A percentile compares a stretch with the other conserved stretches of the same genome.
Evolutionary conservation across 768 basidiomycete species (phyloP).

Genomic region (Tephrocybe sp.): DNA sequence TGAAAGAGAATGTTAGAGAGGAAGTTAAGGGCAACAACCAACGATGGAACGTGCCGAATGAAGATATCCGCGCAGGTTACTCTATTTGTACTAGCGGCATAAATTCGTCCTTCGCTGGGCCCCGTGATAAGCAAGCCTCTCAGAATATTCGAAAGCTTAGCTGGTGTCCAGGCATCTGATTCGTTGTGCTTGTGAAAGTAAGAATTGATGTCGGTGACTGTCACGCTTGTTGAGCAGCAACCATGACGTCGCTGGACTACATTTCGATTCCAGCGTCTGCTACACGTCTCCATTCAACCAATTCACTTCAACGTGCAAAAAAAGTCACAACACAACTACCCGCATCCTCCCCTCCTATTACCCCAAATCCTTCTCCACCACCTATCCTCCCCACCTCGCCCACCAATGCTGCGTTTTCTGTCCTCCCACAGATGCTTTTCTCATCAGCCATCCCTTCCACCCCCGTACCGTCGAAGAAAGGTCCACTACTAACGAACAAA

Average conservation of each 20-base stretch:
- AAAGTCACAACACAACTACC: conserved; percentile 39
- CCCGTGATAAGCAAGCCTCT: no score
- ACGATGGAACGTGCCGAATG: no score
- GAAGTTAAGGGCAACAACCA: no score
- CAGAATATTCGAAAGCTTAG: no score
- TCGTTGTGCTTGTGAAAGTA: no score
- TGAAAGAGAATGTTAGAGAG: no score
- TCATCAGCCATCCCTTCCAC: conserved; percentile 27
- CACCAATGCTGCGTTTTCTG: conserved; percentile 20
- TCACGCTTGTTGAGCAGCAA: neutral
- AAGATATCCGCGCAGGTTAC: no score
- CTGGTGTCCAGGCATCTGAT: no score
- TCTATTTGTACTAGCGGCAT: no score
- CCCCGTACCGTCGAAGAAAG: conserved; percentile 6
- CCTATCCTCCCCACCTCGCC: conserved; percentile 13
- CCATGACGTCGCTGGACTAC: conserved; percentile 50
- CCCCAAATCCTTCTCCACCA: conserved; percentile 8
- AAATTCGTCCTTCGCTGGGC: no score
- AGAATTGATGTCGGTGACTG: no score
- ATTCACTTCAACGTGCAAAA: conserved; percentile 34
- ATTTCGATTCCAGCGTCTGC: conserved; percentile 40
- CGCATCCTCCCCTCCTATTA: conserved; percentile 21
- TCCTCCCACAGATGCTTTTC: conserved; percentile 36
- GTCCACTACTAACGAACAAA: conserved; percentile 47
- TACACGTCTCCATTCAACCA: conserved; percentile 31